These are phyloP conservation scores for Silybum marianum DNA, from an alignment of 129 eudicot genomes.

Conservation along the genomic window DNA sequence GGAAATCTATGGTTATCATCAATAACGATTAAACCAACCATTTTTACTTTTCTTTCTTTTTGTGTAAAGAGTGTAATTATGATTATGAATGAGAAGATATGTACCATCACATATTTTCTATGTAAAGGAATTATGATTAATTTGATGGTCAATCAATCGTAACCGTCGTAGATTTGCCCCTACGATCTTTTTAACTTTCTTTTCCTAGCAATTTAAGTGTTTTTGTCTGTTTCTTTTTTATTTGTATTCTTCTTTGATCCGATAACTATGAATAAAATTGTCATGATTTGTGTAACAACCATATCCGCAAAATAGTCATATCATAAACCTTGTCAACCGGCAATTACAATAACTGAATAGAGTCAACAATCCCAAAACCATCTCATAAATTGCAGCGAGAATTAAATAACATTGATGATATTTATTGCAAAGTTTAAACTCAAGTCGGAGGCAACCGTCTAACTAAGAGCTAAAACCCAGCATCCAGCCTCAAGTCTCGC, in stretches of 20 bases:
- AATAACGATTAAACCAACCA: not conserved
- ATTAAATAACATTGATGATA: no score
- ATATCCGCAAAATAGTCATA: no score
- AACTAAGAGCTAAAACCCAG: no score
- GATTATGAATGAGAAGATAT: not conserved
- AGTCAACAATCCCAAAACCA: no score
- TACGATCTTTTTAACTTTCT: not conserved
- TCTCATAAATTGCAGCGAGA: no score
- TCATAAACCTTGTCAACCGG: no score
- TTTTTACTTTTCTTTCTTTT: not conserved
- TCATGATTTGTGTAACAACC: not conserved
- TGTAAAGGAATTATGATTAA: constrained; percentile 1
- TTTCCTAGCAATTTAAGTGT: not conserved
- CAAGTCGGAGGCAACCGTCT: no score
- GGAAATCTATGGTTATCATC: not conserved
- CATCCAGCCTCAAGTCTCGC: no score
- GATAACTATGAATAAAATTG: not conserved
- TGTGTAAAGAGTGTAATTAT: not conserved
- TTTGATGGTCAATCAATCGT: not conserved
- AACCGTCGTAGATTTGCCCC: not conserved
- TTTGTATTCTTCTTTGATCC: not conserved
- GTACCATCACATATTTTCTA: not conserved
- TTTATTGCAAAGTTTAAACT: no score
- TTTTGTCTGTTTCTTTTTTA: not conserved
- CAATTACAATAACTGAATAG: no score